Percentiles rank a stretch among this genome's conserved stretches.
phyloP scores from a whole-genome alignment of 805 yeast genomes.

The Candida orba region DNA sequence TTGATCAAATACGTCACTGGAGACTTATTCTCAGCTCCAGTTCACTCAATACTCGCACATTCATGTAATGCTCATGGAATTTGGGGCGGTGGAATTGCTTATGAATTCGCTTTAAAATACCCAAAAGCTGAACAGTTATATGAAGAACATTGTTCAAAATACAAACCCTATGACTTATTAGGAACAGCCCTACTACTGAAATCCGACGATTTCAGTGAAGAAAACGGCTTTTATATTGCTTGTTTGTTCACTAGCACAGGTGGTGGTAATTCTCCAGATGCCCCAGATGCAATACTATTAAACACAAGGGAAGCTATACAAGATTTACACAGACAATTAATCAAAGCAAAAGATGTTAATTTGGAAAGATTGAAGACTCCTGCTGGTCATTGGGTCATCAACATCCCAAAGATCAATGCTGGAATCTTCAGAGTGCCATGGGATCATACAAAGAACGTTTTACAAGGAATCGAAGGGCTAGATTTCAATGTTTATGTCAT shows the following conservation, averaged over 20 bases:
- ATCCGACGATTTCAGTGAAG: constrained; percentile 20
- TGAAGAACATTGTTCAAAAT: constrained; percentile 18
- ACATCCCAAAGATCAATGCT: constrained; percentile 74
- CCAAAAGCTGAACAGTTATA: constrained; percentile 53
- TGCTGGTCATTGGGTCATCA: constrained; percentile 26
- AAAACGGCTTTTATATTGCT: constrained; percentile 31
- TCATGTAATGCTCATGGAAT: constrained; percentile 73
- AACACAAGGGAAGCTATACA: constrained; percentile 44
- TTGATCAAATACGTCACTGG: constrained; percentile 41
- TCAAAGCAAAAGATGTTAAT: not conserved
- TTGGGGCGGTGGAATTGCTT: constrained; percentile 87
- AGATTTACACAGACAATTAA: constrained; percentile 37
- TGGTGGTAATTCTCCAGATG: constrained; percentile 37
- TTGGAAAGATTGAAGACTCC: not conserved
- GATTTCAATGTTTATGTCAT: constrained; percentile 43
- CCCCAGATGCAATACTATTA: constrained; percentile 38
- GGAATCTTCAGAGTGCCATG: constrained; percentile 81
- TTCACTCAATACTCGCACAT: constrained; percentile 51
- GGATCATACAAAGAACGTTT: constrained; percentile 52
- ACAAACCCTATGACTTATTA: constrained; percentile 29
- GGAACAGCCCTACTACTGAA: constrained; percentile 50
- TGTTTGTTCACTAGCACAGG: constrained; percentile 68
- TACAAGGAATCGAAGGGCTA: constrained; percentile 28
- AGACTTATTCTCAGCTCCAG: constrained; percentile 40
- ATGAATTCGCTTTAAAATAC: constrained; percentile 42